Evolutionary conservation across 768 basidiomycete genomes (phyloP).

Genomic region (Ramaria rubella): DNA sequence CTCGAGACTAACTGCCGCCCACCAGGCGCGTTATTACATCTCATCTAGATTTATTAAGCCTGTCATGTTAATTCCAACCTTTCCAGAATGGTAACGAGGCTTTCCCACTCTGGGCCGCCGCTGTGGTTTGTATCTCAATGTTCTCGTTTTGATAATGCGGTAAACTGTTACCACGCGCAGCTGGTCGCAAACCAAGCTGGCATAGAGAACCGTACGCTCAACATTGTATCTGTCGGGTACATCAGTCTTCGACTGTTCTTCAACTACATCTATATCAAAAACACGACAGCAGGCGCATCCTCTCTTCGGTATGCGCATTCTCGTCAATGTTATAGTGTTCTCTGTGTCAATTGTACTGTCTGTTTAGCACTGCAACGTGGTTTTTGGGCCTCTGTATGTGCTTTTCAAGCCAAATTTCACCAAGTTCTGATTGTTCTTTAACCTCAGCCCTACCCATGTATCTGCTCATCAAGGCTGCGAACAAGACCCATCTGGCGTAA

Average conservation of each 20-base stretch:
- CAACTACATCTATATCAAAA: slow-evolving; percentile 28
- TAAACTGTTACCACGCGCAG: slow-evolving; percentile 1
- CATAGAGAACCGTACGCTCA: slow-evolving; percentile 26
- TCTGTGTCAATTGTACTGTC: not conserved
- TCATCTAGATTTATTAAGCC: not conserved
- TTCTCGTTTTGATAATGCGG: no score
- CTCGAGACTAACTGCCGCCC: slow-evolving; percentile 34
- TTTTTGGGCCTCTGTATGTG: slow-evolving; percentile 2
- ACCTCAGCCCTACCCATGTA: slow-evolving; percentile 1
- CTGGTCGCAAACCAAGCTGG: slow-evolving; percentile 28
- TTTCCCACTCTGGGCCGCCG: slow-evolving; percentile 31
- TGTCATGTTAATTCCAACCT: not conserved
- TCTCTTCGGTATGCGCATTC: not conserved
- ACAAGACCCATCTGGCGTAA: no score
- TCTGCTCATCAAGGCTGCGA: slow-evolving; percentile 3
- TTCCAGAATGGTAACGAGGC: slow-evolving; percentile 27
- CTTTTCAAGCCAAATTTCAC: not conserved
- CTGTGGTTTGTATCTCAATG: slow-evolving; percentile 18
- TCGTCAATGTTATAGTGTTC: no score
- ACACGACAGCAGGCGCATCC: not conserved
- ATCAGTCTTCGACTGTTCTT: slow-evolving; percentile 22
- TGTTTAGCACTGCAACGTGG: not conserved
- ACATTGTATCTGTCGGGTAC: slow-evolving; percentile 27
- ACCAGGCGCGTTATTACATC: slow-evolving; percentile 16
- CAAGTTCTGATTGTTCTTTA: not conserved